phyloP scores from a whole-genome alignment of 2,329 filamentous ascomycete species.

The Furcasterigmium sp. region DNA sequence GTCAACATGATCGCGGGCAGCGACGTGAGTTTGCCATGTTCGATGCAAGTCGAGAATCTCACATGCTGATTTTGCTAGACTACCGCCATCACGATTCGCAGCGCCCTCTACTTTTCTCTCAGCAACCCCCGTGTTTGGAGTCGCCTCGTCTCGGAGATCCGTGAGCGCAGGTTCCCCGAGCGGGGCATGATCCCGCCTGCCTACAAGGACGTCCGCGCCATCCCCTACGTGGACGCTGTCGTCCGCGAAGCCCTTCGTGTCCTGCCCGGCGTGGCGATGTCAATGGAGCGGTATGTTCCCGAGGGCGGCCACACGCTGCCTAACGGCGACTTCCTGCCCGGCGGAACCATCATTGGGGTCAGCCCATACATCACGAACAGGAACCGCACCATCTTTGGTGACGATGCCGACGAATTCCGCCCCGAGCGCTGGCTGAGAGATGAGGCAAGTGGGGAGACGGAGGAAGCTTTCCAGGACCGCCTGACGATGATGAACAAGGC shows the following conservation, averaged over 20 bases:
- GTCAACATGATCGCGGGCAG: constrained; percentile 21
- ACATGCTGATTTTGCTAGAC: constrained; percentile 10
- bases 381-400: constrained; percentile 36
- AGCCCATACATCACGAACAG: constrained; percentile 31
- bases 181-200: constrained; percentile 4
- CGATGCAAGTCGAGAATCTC: no score
- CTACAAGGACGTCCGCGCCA: constrained; percentile 13
- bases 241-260: constrained; percentile 41
- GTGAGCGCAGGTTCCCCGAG: neutral
- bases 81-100: constrained; percentile 17
- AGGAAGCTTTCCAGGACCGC: constrained; percentile 22
- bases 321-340: constrained; percentile 27
- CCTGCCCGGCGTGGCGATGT: constrained; percentile 35
- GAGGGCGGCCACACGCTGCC: constrained; percentile 27
- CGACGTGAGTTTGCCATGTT: neutral
- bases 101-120: constrained; percentile 15
- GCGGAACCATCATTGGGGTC: constrained; percentile 31
- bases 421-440: constrained; percentile 43
- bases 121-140: constrained; percentile 13
- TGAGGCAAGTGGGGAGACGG: constrained; percentile 21
- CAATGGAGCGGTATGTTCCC: constrained; percentile 47
- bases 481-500: constrained; percentile 29
- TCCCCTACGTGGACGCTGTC: constrained; percentile 33
- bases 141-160: constrained; percentile 12
- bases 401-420: constrained; percentile 35